A percentile compares a stretch with the other conserved stretches of the same genome.
Evolutionary conservation across 352 stramenopile species (phyloP).

Genomic region (Phytophthora megakarya): DNA sequence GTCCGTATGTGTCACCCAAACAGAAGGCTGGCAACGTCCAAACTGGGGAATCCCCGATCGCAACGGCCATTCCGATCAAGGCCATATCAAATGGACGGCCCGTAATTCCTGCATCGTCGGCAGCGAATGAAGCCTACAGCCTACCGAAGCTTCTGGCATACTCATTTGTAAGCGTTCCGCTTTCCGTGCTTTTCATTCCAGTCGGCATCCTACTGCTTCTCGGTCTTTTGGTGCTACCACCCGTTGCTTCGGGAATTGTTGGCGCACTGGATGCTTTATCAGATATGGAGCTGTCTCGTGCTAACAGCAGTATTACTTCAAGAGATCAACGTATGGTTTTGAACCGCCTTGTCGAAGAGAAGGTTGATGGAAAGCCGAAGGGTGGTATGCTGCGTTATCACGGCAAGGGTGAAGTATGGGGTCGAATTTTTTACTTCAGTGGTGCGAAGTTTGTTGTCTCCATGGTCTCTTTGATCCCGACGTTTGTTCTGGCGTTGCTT

Average conservation of each 20-base stretch:
- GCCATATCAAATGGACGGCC: conserved; percentile 4
- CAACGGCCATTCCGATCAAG: conserved; percentile 33
- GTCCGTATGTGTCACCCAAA: conserved; percentile 61
- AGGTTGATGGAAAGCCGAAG: conserved; percentile 40
- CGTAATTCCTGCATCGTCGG: conserved; percentile 15
- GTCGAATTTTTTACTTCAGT: conserved; percentile 73
- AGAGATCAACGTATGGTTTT: conserved; percentile 63
- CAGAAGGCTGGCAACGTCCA: conserved; percentile 43
- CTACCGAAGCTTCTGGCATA: conserved; percentile 69
- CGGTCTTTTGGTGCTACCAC: conserved; percentile 62
- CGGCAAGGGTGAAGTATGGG: conserved; percentile 58
- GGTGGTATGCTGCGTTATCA: conserved; percentile 64
- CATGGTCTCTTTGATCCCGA: conserved; percentile 54
- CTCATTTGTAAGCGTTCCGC: conserved; percentile 56
- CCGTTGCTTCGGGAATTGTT: conserved; percentile 55
- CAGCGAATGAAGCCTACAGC: conserved; percentile 46
- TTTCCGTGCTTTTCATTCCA: conserved; percentile 64
- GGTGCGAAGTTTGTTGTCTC: conserved; percentile 69
- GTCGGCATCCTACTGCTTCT: conserved; percentile 61
- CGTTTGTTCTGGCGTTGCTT: conserved; percentile 57
- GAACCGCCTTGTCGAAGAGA: conserved; percentile 53
- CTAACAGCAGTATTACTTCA: conserved; percentile 65
- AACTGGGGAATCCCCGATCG: conserved; percentile 30
- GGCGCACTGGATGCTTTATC: conserved; percentile 66
- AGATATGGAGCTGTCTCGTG: conserved; percentile 76